phyloP scores from a whole-genome alignment of 352 stramenopile species.

The Globisporangium acanthophoron region DNA sequence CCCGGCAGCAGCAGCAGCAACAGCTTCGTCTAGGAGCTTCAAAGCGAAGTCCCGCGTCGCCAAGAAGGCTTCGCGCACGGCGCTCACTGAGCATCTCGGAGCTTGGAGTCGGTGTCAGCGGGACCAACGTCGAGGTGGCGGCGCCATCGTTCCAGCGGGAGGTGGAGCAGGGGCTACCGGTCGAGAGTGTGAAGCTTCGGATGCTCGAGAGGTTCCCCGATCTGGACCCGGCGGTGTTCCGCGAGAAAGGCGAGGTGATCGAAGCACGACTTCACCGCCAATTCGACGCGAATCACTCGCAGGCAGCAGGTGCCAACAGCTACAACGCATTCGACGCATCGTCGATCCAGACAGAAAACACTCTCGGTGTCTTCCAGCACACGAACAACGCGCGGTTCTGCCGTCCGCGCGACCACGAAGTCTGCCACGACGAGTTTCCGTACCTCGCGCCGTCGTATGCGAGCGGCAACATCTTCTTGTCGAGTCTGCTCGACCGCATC shows the following conservation, averaged over 20 bases:
- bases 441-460: conserved; percentile 54
- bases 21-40: not conserved
- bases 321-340: not conserved
- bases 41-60: conserved; percentile 11
- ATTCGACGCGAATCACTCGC: conserved; percentile 20
- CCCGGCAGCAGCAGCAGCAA: conserved; percentile 7
- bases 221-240: conserved; percentile 41
- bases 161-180: conserved; percentile 40
- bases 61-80: conserved; percentile 17
- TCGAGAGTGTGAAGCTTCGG: conserved; percentile 52
- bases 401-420: conserved; percentile 34
- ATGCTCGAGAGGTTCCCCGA: conserved; percentile 48
- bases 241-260: conserved; percentile 26
- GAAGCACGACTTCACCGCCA: conserved; percentile 27
- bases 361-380: conserved; percentile 37
- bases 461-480: conserved; percentile 46
- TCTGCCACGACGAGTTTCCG: conserved; percentile 41
- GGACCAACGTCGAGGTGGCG: not conserved
- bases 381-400: conserved; percentile 48
- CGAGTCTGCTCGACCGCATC: conserved; percentile 52
- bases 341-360: conserved; percentile 16
- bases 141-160: conserved; percentile 30
- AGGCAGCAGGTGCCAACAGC: not conserved
- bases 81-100: conserved; percentile 13
- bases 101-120: not conserved